Percentiles rank a stretch among this genome's conserved stretches.
Evolutionary conservation across 208 protist genomes (phyloP).

Genomic region (Wallacemonas sp.): DNA sequence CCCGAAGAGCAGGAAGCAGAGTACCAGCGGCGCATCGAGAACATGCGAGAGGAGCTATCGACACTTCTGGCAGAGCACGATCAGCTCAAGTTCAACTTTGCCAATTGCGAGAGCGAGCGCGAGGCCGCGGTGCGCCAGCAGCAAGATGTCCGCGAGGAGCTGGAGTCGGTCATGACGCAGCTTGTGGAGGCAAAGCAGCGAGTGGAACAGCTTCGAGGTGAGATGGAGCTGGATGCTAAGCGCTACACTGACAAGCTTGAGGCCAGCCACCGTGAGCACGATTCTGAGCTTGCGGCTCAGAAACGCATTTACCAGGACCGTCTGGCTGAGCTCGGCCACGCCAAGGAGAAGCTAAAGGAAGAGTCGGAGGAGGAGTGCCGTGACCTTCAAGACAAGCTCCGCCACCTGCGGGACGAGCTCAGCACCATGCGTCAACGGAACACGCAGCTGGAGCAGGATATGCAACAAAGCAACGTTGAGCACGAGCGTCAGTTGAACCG

Average conservation of each 20-base stretch:
- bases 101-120: constrained; percentile 12
- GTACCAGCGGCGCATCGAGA: constrained; percentile 49
- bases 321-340: constrained; percentile 37
- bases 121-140: constrained; percentile 14
- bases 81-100: constrained; percentile 22
- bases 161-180: constrained; percentile 14
- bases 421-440: constrained; percentile 45
- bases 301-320: constrained; percentile 47
- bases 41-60: constrained; percentile 61
- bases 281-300: constrained; percentile 44
- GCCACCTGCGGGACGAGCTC: constrained; percentile 48
- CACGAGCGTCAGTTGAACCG: constrained; percentile 65
- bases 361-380: constrained; percentile 35
- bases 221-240: constrained; percentile 56
- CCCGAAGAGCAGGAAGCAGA: constrained; percentile 59
- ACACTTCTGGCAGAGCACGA: constrained; percentile 27
- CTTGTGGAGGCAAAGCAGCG: constrained; percentile 21
- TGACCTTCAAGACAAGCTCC: constrained; percentile 44
- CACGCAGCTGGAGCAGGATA: constrained; percentile 49
- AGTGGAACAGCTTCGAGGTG: constrained; percentile 18
- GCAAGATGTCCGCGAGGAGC: constrained; percentile 22
- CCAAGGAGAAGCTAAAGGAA: constrained; percentile 49
- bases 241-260: constrained; percentile 52
- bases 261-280: constrained; percentile 10
- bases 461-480: constrained; percentile 35